Evolutionary conservation across 306 rosid genomes (phyloP).

Genomic region (Glycine soja): DNA sequence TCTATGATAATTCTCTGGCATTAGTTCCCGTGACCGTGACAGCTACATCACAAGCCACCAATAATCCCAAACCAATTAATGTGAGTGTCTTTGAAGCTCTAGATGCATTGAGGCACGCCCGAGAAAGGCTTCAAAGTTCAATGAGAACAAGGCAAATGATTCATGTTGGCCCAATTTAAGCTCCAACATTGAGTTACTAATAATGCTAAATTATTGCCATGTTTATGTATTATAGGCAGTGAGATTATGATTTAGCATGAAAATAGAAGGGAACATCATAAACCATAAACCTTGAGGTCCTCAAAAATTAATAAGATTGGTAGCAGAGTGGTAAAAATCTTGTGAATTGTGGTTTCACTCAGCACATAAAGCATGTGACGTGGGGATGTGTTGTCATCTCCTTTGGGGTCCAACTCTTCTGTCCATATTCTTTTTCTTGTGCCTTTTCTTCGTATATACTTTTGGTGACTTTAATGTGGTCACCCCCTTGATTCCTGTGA

Average conservation of each 20-base stretch:
- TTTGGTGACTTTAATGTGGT: conserved; percentile 47
- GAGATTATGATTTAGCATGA: conserved; percentile 35
- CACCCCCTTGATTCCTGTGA: conserved; percentile 63
- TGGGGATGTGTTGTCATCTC: conserved; percentile 59
- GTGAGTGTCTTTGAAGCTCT: conserved; percentile 62
- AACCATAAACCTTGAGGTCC: neutral
- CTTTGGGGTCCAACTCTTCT: conserved; percentile 47
- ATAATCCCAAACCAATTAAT: conserved; percentile 55
- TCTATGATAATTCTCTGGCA: conserved; percentile 59
- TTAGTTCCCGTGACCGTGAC: conserved; percentile 57
- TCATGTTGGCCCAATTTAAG: conserved; percentile 53
- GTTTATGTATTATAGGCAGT: conserved; percentile 22
- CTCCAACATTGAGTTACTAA: conserved; percentile 10
- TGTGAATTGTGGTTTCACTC: conserved; percentile 45
- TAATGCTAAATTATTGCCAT: conserved; percentile 41
- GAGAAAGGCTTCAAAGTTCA: conserved; percentile 61
- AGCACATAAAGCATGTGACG: conserved; percentile 71
- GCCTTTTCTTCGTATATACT: conserved; percentile 20
- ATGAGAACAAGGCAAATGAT: conserved; percentile 56
- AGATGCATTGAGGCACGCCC: conserved; percentile 60
- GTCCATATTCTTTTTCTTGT: conserved; percentile 41
- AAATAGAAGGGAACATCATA: conserved; percentile 24
- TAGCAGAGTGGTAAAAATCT: conserved; percentile 45
- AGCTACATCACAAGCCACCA: conserved; percentile 46
- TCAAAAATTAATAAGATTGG: conserved; percentile 30